Base-by-base conservation (phyloP, 495 filamentous ascomycete genomes). In the Cairneyella variabilis region DNA sequence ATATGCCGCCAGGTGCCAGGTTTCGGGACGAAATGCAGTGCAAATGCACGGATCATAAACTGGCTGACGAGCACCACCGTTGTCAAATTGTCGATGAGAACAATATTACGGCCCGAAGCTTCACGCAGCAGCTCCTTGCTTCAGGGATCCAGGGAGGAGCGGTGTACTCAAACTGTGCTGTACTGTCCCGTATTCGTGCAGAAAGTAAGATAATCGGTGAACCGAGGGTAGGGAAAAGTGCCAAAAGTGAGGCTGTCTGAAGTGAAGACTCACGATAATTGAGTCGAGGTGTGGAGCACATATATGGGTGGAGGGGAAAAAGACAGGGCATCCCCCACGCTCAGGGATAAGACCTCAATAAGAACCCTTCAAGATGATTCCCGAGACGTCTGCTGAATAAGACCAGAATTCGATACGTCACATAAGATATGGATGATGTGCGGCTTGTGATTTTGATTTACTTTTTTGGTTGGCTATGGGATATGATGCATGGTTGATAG, bases 191-290 rank as follows among this genome's bases (percentile, higher is more conserved):
- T n/a, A n/a, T n/a, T n/a, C n/a, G n/a, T n/a, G n/a, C n/a, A 25
- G 18, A 14, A 34, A 27, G 47, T 17, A 30, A 34, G 23, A 20
- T 50, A 50, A 25, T 34, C n/a, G 21, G 23, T 23, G 27, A n/a
- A 39, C 20, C 23, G 32, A 34, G 30, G 10, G 21, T 18, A 22
- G 32, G 9, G 20, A 39, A 37, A 20, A 14, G 41, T n/a, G 23
- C 11, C n/a, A 45, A 50, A 50, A 38, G 47, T 50, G 47, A 50
- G 47, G 47, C 47, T 50, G 41, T 27, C 9, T 34, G 8, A 14
- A 34, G 8, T 8, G 30, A 34, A 26, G 20, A 23, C 8, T 2
- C 41, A 26, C 20, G 41, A 45, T 45, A 45, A 27, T 45, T n/a
- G 41, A 45, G 3, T 28, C n/a, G n/a, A n/a, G n/a, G n/a, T n/a